Percentiles rank a stretch among this genome's conserved stretches.
These are phyloP conservation scores for Pseudogymnoascus sp. DNA, from an alignment of 2,329 filamentous ascomycete species.

Conservation along the genomic window DNA sequence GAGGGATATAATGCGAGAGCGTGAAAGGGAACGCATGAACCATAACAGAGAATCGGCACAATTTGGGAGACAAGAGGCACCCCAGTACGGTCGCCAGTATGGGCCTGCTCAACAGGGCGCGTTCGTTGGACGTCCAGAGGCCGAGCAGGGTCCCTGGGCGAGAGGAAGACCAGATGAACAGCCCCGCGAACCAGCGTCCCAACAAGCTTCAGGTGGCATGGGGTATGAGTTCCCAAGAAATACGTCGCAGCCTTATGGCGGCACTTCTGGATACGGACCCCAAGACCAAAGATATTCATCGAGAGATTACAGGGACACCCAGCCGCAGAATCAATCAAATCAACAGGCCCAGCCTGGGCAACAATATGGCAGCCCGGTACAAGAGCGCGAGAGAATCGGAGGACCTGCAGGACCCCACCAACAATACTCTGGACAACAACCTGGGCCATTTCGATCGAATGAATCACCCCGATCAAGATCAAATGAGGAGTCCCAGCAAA, in stretches of 20 bases:
- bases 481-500: conserved; percentile 45
- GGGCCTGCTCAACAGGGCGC: conserved; percentile 18
- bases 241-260: conserved; percentile 22
- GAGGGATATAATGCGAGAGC: conserved; percentile 9
- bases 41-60: background rate
- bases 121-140: conserved; percentile 24
- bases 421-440: conserved; percentile 28
- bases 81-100: conserved; percentile 16
- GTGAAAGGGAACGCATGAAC: conserved; percentile 5
- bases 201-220: conserved; percentile 14
- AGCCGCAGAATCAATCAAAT: conserved; percentile 27
- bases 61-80: conserved; percentile 8
- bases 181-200: conserved; percentile 15
- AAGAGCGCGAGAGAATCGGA: conserved; percentile 11
- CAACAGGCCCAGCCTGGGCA: conserved; percentile 30
- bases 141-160: conserved; percentile 26
- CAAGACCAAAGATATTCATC: conserved; percentile 25
- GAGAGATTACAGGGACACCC: conserved; percentile 28
- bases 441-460: conserved; percentile 36
- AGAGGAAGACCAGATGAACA: conserved; percentile 17
- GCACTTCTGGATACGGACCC: conserved; percentile 25
- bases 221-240: conserved; percentile 25
- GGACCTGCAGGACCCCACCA: conserved; percentile 29
- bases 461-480: conserved; percentile 36
- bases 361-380: conserved; percentile 15